A percentile compares a stretch with the other conserved stretches of the same genome.
Conservation (phyloP, 2,329 filamentous ascomycete genomes). For the Salinomyces thailandicus region DNA sequence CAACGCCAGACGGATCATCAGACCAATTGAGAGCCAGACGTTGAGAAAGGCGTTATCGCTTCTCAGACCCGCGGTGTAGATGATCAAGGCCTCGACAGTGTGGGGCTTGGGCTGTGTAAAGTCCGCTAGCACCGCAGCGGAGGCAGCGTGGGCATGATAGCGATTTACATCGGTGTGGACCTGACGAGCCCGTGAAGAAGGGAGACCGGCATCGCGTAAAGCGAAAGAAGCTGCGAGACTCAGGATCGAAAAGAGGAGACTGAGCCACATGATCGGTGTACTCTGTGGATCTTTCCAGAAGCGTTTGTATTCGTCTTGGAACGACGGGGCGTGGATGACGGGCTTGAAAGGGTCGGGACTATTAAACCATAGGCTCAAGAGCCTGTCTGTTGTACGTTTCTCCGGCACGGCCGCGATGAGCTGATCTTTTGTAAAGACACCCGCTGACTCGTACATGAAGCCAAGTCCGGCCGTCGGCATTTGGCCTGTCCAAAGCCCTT, state of each 20-base stretch:
- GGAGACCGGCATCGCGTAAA: slow-evolving; percentile 18
- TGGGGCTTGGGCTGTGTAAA: slow-evolving; percentile 37
- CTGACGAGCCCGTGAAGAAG: slow-evolving; percentile 9
- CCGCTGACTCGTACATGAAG: slow-evolving; percentile 18
- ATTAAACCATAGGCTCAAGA: slow-evolving; percentile 27
- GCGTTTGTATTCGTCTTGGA: slow-evolving; percentile 32
- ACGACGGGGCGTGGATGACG: slow-evolving; percentile 52
- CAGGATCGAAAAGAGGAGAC: slow-evolving; percentile 38
- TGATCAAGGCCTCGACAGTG: slow-evolving; percentile 31
- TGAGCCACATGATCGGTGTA: slow-evolving; percentile 37
- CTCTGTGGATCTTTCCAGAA: slow-evolving; percentile 35
- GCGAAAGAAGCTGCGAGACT: slow-evolving; percentile 29
- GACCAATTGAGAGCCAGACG: slow-evolving; percentile 34
- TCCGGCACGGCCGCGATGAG: slow-evolving; percentile 24
- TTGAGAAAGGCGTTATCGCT: slow-evolving; percentile 24
- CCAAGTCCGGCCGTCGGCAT: slow-evolving; percentile 11
- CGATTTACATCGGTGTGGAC: slow-evolving; percentile 15
- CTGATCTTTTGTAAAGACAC: slow-evolving; percentile 19
- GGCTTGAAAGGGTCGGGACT: slow-evolving; percentile 25
- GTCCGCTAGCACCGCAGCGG: slow-evolving; percentile 24
- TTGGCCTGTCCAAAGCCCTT: too few species aligned
- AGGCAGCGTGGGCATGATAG: slow-evolving; percentile 23
- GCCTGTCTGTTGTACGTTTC: slow-evolving; percentile 22
- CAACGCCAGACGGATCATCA: slow-evolving; percentile 30
- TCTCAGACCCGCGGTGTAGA: slow-evolving; percentile 24